These are phyloP conservation scores for Zoysia japonica DNA, from an alignment of 176 grass and related monocot genomes.

Conservation along the genomic window DNA sequence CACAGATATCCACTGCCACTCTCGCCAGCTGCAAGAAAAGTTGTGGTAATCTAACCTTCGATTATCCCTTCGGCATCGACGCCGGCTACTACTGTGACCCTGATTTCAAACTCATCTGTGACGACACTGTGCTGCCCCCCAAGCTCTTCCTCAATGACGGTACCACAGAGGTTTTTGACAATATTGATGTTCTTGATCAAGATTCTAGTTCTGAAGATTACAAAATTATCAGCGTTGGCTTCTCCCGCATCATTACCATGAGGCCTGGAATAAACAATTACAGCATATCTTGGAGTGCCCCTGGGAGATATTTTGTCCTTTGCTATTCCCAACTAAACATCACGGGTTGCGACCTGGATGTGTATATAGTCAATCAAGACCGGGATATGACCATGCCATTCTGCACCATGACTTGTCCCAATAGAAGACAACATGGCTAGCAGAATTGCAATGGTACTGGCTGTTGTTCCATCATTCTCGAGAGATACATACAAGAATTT, in stretches of 20 bases:
- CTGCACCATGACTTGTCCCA: slow-evolving; percentile 1
- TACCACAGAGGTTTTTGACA: background rate
- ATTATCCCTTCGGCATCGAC: slow-evolving; percentile 43
- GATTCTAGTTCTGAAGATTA: background rate
- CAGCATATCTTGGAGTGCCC: background rate
- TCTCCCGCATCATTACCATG: background rate
- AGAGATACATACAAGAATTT: background rate
- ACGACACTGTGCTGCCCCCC: background rate
- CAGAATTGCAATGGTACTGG: slow-evolving; percentile 26
- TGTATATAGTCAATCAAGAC: background rate
- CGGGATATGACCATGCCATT: background rate
- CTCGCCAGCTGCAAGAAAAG: no score
- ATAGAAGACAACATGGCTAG: background rate
- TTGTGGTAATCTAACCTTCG: slow-evolving; percentile 34
- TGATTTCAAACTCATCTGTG: slow-evolving; percentile 45
- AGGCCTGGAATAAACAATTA: background rate
- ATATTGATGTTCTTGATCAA: background rate
- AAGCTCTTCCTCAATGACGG: slow-evolving; percentile 29
- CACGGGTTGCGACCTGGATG: slow-evolving; percentile 8
- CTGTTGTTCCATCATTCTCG: background rate
- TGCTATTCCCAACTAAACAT: fast-evolving
- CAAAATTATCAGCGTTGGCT: background rate
- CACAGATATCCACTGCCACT: no score
- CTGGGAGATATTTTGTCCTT: background rate
- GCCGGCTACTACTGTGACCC: slow-evolving; percentile 23